A percentile compares a stretch with the other conserved stretches of the same genome.
Conservation (phyloP, 2,329 filamentous ascomycete species). For the Fusarium pseudonygamai region DNA sequence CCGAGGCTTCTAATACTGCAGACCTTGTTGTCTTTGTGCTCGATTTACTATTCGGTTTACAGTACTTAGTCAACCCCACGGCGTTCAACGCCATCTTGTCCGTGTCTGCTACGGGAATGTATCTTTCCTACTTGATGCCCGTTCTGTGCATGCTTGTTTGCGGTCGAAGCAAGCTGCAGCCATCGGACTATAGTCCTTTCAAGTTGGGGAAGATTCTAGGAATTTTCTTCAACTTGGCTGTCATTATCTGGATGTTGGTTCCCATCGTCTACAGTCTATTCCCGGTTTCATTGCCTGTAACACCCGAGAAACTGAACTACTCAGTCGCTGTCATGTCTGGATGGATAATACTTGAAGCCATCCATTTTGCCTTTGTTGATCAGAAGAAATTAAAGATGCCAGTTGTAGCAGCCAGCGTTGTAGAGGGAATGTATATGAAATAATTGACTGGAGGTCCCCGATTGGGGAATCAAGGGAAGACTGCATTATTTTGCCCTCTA, state of each 20-base stretch:
- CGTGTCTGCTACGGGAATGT: background rate
- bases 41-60: background rate
- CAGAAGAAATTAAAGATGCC: background rate
- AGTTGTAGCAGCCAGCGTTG: background rate
- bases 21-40: background rate
- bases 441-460: no score
- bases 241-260: background rate
- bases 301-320: background rate
- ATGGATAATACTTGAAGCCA: background rate
- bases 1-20: background rate
- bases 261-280: background rate
- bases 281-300: background rate
- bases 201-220: background rate
- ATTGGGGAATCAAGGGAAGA: no score
- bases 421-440: background rate
- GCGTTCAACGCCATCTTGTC: background rate
- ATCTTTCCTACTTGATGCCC: background rate
- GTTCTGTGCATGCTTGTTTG: background rate
- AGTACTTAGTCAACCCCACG: background rate
- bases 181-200: background rate
- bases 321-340: background rate
- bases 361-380: background rate
- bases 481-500: no score
- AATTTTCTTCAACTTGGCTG: background rate
- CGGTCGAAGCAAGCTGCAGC: background rate